phyloP scores from a whole-genome alignment of 78 protist species.

The Dictyostelium capitatum region DNA sequence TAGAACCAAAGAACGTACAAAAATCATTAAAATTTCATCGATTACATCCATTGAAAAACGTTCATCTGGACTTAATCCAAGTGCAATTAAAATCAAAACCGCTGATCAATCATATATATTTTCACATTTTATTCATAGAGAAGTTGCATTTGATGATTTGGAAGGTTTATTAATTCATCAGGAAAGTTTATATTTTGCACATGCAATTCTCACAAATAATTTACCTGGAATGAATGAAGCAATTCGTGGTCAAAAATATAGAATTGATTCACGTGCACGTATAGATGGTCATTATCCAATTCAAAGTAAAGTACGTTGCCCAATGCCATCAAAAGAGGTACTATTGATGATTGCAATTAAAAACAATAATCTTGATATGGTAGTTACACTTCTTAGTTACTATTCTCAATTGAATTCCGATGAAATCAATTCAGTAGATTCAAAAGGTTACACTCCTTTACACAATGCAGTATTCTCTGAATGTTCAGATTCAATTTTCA shows the following conservation, averaged over 20 bases:
- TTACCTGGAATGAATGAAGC: conserved; percentile 48
- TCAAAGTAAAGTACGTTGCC: conserved; percentile 2
- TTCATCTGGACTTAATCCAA: conserved; percentile 59
- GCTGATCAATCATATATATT: conserved; percentile 50
- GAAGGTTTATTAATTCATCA: conserved; percentile 55
- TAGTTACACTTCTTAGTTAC: conserved; percentile 18
- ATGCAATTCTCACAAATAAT: conserved; percentile 38
- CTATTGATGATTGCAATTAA: conserved; percentile 41
- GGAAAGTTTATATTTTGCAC: conserved; percentile 36
- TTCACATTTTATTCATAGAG: conserved; percentile 47
- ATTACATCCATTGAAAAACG: conserved; percentile 54
- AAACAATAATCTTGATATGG: conserved; percentile 48
- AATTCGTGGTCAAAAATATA: not conserved
- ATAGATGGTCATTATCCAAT: not conserved
- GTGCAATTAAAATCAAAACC: conserved; percentile 56
- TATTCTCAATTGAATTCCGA: conserved; percentile 37
- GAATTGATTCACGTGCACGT: not conserved
- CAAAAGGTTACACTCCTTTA: conserved; percentile 66
- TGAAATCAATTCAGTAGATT: conserved; percentile 52
- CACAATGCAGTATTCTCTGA: conserved; percentile 57
- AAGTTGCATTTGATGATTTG: conserved; percentile 59
- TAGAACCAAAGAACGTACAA: conserved; percentile 51
- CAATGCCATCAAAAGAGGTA: conserved; percentile 18
- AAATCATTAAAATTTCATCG: conserved; percentile 25
- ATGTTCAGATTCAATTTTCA: conserved; percentile 25